Evolutionary conservation across 352 stramenopile species (phyloP).

Genomic region (Globisporangium spiculum): DNA sequence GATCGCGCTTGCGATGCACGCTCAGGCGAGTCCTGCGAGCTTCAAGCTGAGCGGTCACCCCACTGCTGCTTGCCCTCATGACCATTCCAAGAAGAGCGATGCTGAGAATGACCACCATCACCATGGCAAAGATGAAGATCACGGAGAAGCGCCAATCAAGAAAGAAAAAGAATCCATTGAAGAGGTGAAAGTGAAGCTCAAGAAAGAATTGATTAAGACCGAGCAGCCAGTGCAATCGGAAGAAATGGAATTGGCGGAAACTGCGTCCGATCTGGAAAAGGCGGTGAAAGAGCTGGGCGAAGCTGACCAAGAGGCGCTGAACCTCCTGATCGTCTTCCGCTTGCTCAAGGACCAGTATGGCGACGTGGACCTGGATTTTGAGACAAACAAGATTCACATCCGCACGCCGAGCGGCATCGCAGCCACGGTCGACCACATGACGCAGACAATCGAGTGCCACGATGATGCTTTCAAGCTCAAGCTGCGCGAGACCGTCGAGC

Average conservation of each 20-base stretch:
- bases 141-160: conserved; percentile 23
- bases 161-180: conserved; percentile 23
- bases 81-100: conserved; percentile 61
- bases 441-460: conserved; percentile 62
- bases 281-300: conserved; percentile 65
- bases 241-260: conserved; percentile 22
- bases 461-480: conserved; percentile 71
- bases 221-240: conserved; percentile 13
- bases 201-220: conserved; percentile 24
- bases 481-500: conserved; percentile 57
- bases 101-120: conserved; percentile 17
- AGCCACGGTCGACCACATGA: conserved; percentile 63
- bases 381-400: conserved; percentile 88
- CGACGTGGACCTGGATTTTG: conserved; percentile 81
- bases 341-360: conserved; percentile 86
- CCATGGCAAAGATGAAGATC: conserved; percentile 20
- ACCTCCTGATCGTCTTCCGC: conserved; percentile 81
- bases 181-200: conserved; percentile 18
- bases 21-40: conserved; percentile 73
- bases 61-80: conserved; percentile 71
- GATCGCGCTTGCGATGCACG: conserved; percentile 95
- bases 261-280: conserved; percentile 36
- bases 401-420: conserved; percentile 68
- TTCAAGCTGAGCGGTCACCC: conserved; percentile 81
- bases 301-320: conserved; percentile 76